These are phyloP conservation scores for Botrytis medusae DNA, from an alignment of 2,329 filamentous ascomycete genomes.

Conservation along the genomic window DNA sequence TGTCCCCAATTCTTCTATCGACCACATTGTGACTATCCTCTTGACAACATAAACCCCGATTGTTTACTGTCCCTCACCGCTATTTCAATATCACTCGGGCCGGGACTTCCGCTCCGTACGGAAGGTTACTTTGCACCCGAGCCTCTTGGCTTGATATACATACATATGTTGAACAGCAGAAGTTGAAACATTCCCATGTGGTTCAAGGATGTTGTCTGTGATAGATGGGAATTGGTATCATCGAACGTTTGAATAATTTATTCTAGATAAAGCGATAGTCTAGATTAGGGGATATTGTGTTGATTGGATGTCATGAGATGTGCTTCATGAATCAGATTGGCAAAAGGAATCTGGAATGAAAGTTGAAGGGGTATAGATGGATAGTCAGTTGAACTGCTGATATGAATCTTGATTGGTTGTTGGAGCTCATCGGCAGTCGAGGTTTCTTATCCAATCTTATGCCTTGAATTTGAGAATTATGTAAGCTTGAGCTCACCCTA, in stretches of 20 bases:
- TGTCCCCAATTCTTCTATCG: not conserved
- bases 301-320: not conserved
- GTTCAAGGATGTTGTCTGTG: not conserved
- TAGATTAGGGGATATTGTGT: not conserved
- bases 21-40: no score
- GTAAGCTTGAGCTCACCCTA: not conserved
- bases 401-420: not conserved
- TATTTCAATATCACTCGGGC: constrained; percentile 3
- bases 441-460: not conserved
- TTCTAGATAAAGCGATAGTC: not conserved
- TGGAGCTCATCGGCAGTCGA: not conserved
- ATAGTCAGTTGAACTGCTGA: not conserved
- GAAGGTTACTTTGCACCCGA: not conserved
- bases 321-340: not conserved
- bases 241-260: not conserved
- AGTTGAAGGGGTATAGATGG: not conserved
- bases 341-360: not conserved
- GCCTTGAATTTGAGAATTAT: not conserved
- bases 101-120: not conserved
- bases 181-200: not conserved
- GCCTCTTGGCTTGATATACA: not conserved
- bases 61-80: constrained; percentile 1
- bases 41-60: not conserved
- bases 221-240: not conserved
- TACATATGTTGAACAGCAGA: not conserved